Evolutionary conservation across 2,329 filamentous ascomycete genomes (phyloP).

Genomic region (Plenodomus lindquistii): DNA sequence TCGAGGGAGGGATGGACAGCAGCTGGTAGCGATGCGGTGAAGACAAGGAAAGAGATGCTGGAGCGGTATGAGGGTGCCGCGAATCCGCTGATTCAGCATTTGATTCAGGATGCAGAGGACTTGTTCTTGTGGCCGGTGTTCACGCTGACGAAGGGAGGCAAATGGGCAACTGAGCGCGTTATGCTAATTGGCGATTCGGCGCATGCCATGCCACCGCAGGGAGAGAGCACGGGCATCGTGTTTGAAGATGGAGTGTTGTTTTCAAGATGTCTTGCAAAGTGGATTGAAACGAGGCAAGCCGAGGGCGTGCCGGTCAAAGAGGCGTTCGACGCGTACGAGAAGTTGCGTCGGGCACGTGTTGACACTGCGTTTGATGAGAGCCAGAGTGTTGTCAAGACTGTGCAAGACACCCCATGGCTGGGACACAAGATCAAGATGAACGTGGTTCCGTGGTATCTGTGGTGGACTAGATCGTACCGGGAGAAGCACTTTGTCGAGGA

Average conservation of each 20-base stretch:
- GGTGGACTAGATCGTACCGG: conserved; percentile 47
- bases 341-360: conserved; percentile 50
- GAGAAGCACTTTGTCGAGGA: conserved; percentile 53
- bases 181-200: conserved; percentile 53
- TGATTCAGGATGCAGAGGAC: conserved; percentile 49
- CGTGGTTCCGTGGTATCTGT: conserved; percentile 53
- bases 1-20: conserved; percentile 53
- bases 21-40: conserved; percentile 48
- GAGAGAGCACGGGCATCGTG: conserved; percentile 56
- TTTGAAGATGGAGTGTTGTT: conserved; percentile 58
- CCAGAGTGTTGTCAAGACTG: conserved; percentile 51
- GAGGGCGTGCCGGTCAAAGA: conserved; percentile 45
- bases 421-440: conserved; percentile 52
- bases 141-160: conserved; percentile 49
- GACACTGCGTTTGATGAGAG: conserved; percentile 53
- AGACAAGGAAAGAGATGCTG: conserved; percentile 47
- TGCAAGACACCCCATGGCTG: conserved; percentile 50
- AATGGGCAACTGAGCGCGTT: conserved; percentile 50
- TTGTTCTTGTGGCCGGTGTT: conserved; percentile 54
- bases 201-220: conserved; percentile 57
- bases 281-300: conserved; percentile 45
- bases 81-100: conserved; percentile 40
- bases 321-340: conserved; percentile 54
- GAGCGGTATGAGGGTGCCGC: conserved; percentile 47
- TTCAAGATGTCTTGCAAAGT: conserved; percentile 48